Evolutionary conservation across 2,329 filamentous ascomycete genomes (phyloP).

Genomic region (Aspergillus sclerotialis): DNA sequence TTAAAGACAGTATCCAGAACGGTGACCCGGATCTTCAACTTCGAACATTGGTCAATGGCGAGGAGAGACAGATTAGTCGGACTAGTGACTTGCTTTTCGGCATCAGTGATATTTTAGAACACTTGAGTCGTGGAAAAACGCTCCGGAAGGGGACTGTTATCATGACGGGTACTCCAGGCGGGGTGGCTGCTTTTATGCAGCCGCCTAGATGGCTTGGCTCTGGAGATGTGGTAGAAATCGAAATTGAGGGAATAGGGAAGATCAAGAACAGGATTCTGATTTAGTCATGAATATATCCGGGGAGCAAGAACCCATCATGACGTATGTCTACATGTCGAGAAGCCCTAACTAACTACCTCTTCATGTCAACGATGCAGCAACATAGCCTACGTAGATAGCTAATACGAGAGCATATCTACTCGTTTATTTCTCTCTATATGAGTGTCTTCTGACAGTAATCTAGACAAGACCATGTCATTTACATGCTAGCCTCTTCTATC

Average conservation of each 20-base stretch:
- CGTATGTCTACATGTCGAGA: no score
- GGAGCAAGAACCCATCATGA: no score
- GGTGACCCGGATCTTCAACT: slow-evolving; percentile 14
- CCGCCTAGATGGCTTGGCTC: slow-evolving; percentile 25
- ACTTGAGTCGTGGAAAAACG: slow-evolving; percentile 40
- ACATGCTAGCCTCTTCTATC: neutral
- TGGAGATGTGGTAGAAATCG: slow-evolving; percentile 19
- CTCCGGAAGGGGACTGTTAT: slow-evolving; percentile 41
- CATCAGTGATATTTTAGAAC: slow-evolving; percentile 36
- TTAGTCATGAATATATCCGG: no score
- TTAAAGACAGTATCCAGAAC: no score
- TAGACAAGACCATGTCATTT: slow-evolving; percentile 1
- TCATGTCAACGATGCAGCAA: no score
- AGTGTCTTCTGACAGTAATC: no score
- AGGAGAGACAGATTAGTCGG: slow-evolving; percentile 35
- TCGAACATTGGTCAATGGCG: slow-evolving; percentile 38
- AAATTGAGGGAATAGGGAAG: slow-evolving; percentile 6
- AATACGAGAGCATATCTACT: no score
- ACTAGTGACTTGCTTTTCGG: slow-evolving; percentile 44
- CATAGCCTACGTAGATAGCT: no score
- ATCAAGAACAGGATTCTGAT: slow-evolving; percentile 8
- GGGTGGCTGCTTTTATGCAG: slow-evolving; percentile 27
- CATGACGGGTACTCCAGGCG: slow-evolving; percentile 45
- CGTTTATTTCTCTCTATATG: no score
- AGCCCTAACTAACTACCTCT: no score